Evolutionary conservation across 768 basidiomycete genomes (phyloP).

Genomic region (Holtermanniella nyarrowii): DNA sequence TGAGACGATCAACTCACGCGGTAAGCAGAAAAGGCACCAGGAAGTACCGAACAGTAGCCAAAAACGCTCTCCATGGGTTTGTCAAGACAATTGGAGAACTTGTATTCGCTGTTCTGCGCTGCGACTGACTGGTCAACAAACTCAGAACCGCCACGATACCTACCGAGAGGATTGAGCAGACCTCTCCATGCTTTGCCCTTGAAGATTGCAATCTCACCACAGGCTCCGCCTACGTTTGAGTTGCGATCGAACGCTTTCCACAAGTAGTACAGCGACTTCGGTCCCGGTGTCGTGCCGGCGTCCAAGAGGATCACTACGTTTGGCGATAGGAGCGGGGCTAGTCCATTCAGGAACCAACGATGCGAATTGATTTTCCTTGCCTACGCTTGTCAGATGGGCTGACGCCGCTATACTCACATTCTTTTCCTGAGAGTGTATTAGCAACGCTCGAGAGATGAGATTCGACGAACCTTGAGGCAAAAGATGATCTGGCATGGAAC

Average conservation of each 20-base stretch:
- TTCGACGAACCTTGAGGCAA: conserved; percentile 38
- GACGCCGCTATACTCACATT: conserved; percentile 44
- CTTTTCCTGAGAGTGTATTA: conserved; percentile 60
- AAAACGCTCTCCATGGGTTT: conserved; percentile 67
- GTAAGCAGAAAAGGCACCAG: conserved; percentile 86
- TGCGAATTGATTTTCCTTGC: conserved; percentile 96
- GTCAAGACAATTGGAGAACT: conserved; percentile 82
- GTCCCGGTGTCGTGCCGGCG: conserved; percentile 81
- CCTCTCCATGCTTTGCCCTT: conserved; percentile 81
- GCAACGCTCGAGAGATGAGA: neutral
- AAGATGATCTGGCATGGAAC: conserved; percentile 84
- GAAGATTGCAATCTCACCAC: conserved; percentile 86
- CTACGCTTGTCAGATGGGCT: conserved; percentile 8
- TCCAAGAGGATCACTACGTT: conserved; percentile 87
- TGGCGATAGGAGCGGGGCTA: conserved; percentile 72
- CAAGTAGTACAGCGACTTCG: conserved; percentile 78
- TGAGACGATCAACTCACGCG: conserved; percentile 15
- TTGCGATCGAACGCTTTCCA: conserved; percentile 78
- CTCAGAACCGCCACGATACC: conserved; percentile 1
- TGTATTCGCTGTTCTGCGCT: conserved; percentile 93
- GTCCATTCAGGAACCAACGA: conserved; percentile 95
- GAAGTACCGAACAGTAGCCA: conserved; percentile 55
- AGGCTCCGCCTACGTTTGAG: conserved; percentile 78
- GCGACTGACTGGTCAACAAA: conserved; percentile 46
- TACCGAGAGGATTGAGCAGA: conserved; percentile 64